Conservation (phyloP, 139 green algal genomes). For the Haematococcus sp. region DNA sequence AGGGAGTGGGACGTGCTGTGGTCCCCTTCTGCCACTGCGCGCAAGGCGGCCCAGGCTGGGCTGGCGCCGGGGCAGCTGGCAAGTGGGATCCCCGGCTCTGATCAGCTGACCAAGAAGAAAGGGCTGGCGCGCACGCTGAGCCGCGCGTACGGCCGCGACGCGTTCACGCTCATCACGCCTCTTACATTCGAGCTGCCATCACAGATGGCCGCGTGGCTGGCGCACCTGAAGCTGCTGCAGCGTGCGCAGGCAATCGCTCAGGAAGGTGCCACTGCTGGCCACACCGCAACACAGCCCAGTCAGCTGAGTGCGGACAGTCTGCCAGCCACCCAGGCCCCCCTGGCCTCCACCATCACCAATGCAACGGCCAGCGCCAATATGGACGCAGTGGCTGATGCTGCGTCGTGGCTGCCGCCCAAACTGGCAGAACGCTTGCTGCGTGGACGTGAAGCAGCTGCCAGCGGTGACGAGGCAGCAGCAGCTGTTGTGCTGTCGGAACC, state of each 20-base stretch:
- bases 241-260: too few species aligned
- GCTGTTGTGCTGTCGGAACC: neutral
- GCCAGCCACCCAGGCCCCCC: too few species aligned
- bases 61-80: constrained; percentile 36
- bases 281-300: too few species aligned
- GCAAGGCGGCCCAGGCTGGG: constrained; percentile 20
- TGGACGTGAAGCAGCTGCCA: too few species aligned
- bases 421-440: too few species aligned
- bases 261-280: too few species aligned
- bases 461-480: neutral
- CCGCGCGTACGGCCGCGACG: constrained; percentile 35
- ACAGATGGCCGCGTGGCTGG: constrained; percentile 19
- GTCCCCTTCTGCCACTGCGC: constrained; percentile 37
- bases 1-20: constrained; percentile 43
- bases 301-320: too few species aligned
- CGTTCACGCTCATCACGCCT: constrained; percentile 20
- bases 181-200: constrained; percentile 40
- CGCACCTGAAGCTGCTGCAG: constrained; percentile 8
- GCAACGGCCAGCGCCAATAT: too few species aligned
- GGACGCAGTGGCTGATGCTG: too few species aligned
- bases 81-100: constrained; percentile 40
- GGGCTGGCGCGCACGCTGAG: constrained; percentile 16
- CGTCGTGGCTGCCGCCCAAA: too few species aligned
- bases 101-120: constrained; percentile 40
- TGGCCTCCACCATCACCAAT: too few species aligned